phyloP scores from a whole-genome alignment of 202 grass and related monocot species.

The Hordeum pubiflorum region DNA sequence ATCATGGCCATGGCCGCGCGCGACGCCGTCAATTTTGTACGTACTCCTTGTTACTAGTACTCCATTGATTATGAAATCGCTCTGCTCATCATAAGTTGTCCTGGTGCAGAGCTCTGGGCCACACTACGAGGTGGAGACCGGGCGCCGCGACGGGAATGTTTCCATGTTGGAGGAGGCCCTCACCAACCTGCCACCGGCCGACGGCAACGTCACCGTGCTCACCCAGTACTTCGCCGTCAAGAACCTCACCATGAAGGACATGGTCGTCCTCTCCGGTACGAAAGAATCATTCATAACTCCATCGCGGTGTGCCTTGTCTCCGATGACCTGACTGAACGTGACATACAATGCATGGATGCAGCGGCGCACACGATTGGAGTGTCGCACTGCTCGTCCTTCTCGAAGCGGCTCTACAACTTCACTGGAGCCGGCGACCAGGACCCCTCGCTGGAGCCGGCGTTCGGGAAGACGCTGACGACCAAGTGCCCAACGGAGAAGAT shows the following conservation, averaged over 20 bases:
- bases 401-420: conserved; percentile 36
- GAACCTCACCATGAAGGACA: conserved; percentile 54
- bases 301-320: neutral
- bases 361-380: conserved; percentile 38
- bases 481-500: conserved; percentile 6
- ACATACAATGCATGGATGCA: neutral
- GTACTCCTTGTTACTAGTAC: neutral
- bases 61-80: neutral
- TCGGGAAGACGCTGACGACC: conserved; percentile 9
- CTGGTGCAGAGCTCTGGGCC: too few species aligned
- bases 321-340: neutral
- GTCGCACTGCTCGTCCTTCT: conserved; percentile 56
- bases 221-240: conserved; percentile 29
- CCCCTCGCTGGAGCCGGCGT: conserved; percentile 33
- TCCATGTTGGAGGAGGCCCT: conserved; percentile 32
- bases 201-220: conserved; percentile 45
- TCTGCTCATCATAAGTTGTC: neutral
- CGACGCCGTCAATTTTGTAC: conserved; percentile 45
- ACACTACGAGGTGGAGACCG: conserved; percentile 35
- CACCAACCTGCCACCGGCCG: conserved; percentile 29
- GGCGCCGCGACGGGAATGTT: conserved; percentile 47
- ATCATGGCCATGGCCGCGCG: conserved; percentile 57
- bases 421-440: conserved; percentile 40
- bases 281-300: neutral
- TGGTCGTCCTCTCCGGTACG: conserved; percentile 55